Percentiles rank a stretch among this genome's conserved stretches.
These are phyloP conservation scores for Acer yangbiense DNA, from an alignment of 345 rosid genomes.

Conservation along the genomic window DNA sequence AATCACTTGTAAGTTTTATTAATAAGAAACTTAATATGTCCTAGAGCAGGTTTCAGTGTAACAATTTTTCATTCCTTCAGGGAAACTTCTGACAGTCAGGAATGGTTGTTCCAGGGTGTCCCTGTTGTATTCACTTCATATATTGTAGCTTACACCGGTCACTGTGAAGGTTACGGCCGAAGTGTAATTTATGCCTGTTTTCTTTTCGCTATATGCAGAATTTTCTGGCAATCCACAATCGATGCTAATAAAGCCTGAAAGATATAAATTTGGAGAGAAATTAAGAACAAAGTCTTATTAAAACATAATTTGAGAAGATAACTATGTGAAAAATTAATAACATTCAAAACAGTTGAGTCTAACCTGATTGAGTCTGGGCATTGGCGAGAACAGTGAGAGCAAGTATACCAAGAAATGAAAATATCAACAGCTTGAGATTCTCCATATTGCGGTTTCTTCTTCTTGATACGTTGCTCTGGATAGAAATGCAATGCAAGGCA, in stretches of 20 bases:
- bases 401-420: no score
- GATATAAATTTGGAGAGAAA: background rate
- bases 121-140: background rate
- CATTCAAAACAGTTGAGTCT: no score
- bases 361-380: no score
- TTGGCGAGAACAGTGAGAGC: no score
- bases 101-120: background rate
- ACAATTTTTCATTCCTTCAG: constrained; percentile 26
- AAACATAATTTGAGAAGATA: no score
- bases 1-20: background rate
- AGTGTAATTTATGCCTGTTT: constrained; percentile 17
- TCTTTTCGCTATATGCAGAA: background rate
- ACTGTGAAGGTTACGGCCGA: constrained; percentile 17
- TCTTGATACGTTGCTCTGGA: no score
- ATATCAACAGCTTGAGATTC: no score
- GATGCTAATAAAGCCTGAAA: constrained; percentile 27
- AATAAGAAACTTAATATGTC: constrained; percentile 2
- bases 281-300: background rate
- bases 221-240: constrained; percentile 24
- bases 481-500: no score
- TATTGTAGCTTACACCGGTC: background rate
- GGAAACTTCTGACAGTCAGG: constrained; percentile 26
- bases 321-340: no score
- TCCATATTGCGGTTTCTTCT: no score
- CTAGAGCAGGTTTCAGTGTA: background rate